phyloP scores from a whole-genome alignment of 352 stramenopile genomes.

The Phytophthora uliginosa region DNA sequence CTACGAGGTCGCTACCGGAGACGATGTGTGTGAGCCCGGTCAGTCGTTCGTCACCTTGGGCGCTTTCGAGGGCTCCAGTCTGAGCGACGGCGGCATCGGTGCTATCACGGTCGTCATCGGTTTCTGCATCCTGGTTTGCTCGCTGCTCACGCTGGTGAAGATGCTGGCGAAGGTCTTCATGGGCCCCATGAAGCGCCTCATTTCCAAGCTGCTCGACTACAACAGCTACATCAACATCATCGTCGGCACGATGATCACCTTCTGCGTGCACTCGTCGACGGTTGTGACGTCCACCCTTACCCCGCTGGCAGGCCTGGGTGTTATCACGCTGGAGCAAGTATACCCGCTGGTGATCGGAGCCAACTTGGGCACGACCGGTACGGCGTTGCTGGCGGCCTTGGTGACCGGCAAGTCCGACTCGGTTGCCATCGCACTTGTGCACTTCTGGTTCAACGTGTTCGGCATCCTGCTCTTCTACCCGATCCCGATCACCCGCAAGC shows the following conservation, averaged over 20 bases:
- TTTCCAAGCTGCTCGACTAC: constrained; percentile 91
- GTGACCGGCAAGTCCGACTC: constrained; percentile 83
- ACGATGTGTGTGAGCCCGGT: constrained; percentile 29
- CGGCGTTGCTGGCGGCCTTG: constrained; percentile 87
- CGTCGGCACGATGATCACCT: constrained; percentile 87
- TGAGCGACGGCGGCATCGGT: constrained; percentile 58
- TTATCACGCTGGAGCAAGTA: constrained; percentile 91
- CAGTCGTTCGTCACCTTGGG: constrained; percentile 53
- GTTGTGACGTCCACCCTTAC: constrained; percentile 93
- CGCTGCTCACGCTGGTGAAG: constrained; percentile 57
- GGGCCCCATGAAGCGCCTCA: constrained; percentile 84
- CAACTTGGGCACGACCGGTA: constrained; percentile 94
- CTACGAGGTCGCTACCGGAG: constrained; percentile 45
- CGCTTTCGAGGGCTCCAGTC: constrained; percentile 37
- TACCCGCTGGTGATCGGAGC: constrained; percentile 93
- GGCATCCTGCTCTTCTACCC: constrained; percentile 94
- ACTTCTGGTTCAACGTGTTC: constrained; percentile 95
- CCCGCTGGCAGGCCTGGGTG: constrained; percentile 89
- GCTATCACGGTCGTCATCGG: constrained; percentile 57
- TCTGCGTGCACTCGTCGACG: constrained; percentile 92
- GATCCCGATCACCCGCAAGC: constrained; percentile 42
- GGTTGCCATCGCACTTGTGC: constrained; percentile 90
- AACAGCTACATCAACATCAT: constrained; percentile 93
- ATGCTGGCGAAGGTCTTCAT: constrained; percentile 79
- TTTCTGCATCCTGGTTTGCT: constrained; percentile 56